Evolutionary conservation across 2,329 filamentous ascomycete species (phyloP).

Genomic region (Fusarium nygamai): DNA sequence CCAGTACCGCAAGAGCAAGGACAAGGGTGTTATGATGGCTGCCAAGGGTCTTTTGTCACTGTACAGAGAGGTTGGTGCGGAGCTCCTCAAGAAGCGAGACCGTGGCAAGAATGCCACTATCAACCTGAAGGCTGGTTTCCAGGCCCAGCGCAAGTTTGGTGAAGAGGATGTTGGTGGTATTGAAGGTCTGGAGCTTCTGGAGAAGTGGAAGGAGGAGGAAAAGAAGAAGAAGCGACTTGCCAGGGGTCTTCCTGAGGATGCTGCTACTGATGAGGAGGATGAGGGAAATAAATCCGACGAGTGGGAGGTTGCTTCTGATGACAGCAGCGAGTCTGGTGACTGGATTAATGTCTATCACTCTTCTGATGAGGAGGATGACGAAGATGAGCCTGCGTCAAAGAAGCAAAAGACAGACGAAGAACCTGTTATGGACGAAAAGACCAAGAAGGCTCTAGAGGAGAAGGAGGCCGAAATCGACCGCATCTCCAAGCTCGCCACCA

Average conservation of each 20-base stretch:
- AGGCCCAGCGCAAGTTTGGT: conserved; percentile 82
- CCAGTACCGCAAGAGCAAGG: conserved; percentile 95
- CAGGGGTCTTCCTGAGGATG: conserved; percentile 71
- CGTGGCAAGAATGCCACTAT: conserved; percentile 92
- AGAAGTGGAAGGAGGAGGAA: conserved; percentile 94
- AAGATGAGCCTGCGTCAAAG: conserved; percentile 72
- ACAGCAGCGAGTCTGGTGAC: conserved; percentile 78
- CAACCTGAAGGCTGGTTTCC: conserved; percentile 78
- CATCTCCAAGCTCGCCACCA: conserved; percentile 84
- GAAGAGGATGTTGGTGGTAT: conserved; percentile 84
- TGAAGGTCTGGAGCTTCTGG: conserved; percentile 90
- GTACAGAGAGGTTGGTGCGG: conserved; percentile 90
- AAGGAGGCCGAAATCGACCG: conserved; percentile 58
- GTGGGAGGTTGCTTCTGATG: conserved; percentile 70
- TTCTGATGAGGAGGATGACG: conserved; percentile 74
- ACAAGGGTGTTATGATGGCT: conserved; percentile 99
- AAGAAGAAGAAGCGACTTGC: conserved; percentile 76
- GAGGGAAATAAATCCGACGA: conserved; percentile 64
- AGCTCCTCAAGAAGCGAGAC: conserved; percentile 88
- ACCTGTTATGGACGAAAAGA: conserved; percentile 53
- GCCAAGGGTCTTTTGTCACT: conserved; percentile 90
- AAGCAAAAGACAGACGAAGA: conserved; percentile 51
- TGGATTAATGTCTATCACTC: conserved; percentile 94
- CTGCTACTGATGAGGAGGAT: conserved; percentile 69
- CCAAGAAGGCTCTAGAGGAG: conserved; percentile 47